Evolutionary conservation across 2,329 filamentous ascomycete species (phyloP).

Genomic region (Clarireedia homoeocarpa): DNA sequence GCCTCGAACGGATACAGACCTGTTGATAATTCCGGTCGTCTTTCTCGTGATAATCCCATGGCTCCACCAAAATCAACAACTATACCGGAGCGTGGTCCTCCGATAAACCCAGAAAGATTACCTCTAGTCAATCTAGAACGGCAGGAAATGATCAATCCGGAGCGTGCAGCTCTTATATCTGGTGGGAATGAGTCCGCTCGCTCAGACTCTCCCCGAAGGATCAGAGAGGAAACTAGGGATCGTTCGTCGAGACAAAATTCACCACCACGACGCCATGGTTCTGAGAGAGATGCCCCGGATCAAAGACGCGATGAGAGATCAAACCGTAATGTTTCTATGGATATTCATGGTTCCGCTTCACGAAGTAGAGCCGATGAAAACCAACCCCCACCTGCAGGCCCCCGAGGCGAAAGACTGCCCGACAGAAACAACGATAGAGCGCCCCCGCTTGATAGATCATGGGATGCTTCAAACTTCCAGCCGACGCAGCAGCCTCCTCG

Average conservation of each 20-base stretch:
- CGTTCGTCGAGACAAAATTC: conserved; percentile 37
- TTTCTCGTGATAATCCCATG: conserved; percentile 26
- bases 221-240: conserved; percentile 26
- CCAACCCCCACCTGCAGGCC: conserved; percentile 26
- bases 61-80: conserved; percentile 22
- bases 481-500: conserved; percentile 30
- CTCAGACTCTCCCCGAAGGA: conserved; percentile 25
- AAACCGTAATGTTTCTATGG: conserved; percentile 15
- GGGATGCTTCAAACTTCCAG: conserved; percentile 30
- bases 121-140: conserved; percentile 23
- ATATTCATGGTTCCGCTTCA: conserved; percentile 15
- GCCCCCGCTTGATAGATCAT: conserved; percentile 32
- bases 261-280: conserved; percentile 42
- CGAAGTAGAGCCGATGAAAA: conserved; percentile 21
- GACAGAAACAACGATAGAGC: conserved; percentile 40
- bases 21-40: conserved; percentile 21
- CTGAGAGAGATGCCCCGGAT: conserved; percentile 31
- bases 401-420: conserved; percentile 33
- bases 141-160: conserved; percentile 29
- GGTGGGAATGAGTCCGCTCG: conserved; percentile 20
- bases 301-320: conserved; percentile 25
- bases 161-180: conserved; percentile 28
- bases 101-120: conserved; percentile 19
- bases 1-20: conserved; percentile 16
- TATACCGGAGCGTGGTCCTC: conserved; percentile 20